Base-by-base conservation (phyloP, 257 asterid genomes). In the Vinca minor region DNA sequence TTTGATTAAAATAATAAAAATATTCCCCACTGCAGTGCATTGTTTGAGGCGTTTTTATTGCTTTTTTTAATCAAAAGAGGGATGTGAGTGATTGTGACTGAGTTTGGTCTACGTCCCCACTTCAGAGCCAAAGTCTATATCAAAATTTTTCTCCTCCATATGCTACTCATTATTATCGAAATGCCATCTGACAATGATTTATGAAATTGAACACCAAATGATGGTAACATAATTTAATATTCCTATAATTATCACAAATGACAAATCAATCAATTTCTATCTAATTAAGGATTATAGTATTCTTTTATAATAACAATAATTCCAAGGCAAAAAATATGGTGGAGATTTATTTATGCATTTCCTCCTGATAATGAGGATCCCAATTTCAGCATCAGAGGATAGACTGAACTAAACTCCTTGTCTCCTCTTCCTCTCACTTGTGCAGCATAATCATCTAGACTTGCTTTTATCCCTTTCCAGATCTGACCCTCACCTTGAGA, bases 401-500 rank as follows among this genome's bases (percentile, higher is more conserved):
- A 87, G 39, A 90, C 95, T 0, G 88, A 86, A 76, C 88, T 86
- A 69, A 93, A 93, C 75, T 93, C 97, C 82, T 93, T 89, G 62
- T 90, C 97, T 5, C 97, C 96, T 73, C 97, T 81, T 38, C 80
- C 80, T 62, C 94, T 71, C 18, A 85, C 83, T 68, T 75, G 85
- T 12, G 81, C 81, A 52, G 95, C 97, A 77, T 93, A 93, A 70
- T 93, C 99, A 64, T 87, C 95, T 21, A 93, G 72, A 23, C 97
- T 87, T 11, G 91, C 95, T 77, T 87, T 93, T 26, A 93, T 58
- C 39, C 96, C 99, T 81, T 76, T 89, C 99, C 99, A 93, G 49
- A 93, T 81, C 80, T 93, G 97, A 71, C 87, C 97, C 64, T 93
- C 99, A 53, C 99, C 94, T 64, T 89, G 96, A 13, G 96, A 88